Base-by-base conservation (phyloP, 441 rosid species). In the Capsella rubella region DNA sequence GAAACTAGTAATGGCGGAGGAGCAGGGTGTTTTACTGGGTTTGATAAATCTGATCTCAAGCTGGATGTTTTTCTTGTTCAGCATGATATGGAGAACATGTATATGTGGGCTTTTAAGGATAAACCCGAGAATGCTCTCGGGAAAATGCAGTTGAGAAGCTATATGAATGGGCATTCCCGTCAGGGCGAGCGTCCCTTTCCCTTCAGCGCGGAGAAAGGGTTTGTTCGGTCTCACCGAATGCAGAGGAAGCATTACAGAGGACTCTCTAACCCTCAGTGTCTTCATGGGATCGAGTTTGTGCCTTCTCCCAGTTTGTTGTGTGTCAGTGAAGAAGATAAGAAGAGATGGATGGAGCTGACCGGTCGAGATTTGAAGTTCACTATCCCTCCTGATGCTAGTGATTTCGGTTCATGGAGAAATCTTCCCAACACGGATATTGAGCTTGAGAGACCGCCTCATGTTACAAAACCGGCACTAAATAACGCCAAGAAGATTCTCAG, bases 21-120 rank as follows among this genome's bases (percentile, higher is more conserved):
- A 32, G 69, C 70, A 43, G 74, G 66, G 10, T 63, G 71, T 16
- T 76, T 71, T 71, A 77, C 88, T 0, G 88, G 89, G 32, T 85
- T 84, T 43, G 91, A 89, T 70, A 89, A 86, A 49, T 77, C 88
- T 5, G 94, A 89, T 79, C 81, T 89, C 56, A 82, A 87, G 81
- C 86, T 85, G 0, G 88, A 87, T 71, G 84, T 83, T 39, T 89
- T 89, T 60, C 79, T 89, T 83, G 94, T 89, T 77, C 94, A 89
- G 76, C 91, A 89, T 8, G 94, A 89, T 67, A 89, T 89, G 94
- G 94, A 89, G 81, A 89, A 89, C 61, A 85, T 87, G 82, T 89
- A 89, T 66, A 89, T 89, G 94, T 89, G 94, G 94, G 90, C 85
- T 71, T 88, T 88, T 45, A 86, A 86, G 81, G 90, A 86, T 67